Percentiles rank a stretch among this genome's conserved stretches.
Evolutionary conservation across 805 yeast genomes (phyloP).

Genomic region (Metschnikowia lachancei): DNA sequence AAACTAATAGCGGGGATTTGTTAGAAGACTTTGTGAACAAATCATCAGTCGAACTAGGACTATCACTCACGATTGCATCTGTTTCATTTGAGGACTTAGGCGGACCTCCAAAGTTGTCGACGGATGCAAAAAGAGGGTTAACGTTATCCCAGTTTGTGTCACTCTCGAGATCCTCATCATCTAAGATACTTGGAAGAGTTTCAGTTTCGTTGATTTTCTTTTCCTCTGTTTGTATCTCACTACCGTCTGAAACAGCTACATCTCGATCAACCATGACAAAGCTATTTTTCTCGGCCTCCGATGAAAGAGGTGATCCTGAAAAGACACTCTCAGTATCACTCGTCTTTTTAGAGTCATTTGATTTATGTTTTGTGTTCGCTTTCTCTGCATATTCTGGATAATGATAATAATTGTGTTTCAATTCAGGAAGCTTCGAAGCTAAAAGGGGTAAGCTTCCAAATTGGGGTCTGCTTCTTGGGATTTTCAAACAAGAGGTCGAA

Average conservation of each 20-base stretch:
- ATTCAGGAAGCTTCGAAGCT: constrained; percentile 27
- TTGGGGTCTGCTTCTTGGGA: constrained; percentile 44
- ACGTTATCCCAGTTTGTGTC: constrained; percentile 23
- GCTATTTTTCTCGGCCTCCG: constrained; percentile 10
- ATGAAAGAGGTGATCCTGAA: background rate
- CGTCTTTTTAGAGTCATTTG: background rate
- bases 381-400: constrained; percentile 23
- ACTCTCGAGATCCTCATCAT: constrained; percentile 31
- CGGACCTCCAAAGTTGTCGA: constrained; percentile 9
- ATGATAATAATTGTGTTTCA: constrained; percentile 33
- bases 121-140: constrained; percentile 15
- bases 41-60: background rate
- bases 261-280: constrained; percentile 8
- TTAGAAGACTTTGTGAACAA: background rate
- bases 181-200: constrained; percentile 2
- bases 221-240: constrained; percentile 12
- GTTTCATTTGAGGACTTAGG: constrained; percentile 3
- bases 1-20: constrained; percentile 18
- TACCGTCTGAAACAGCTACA: constrained; percentile 4
- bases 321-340: background rate
- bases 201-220: background rate
- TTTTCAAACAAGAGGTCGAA: constrained; percentile 25
- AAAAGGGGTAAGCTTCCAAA: constrained; percentile 41
- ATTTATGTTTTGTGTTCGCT: background rate
- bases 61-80: constrained; percentile 3